Conservation (phyloP, 495 filamentous ascomycete genomes). For the Daldinia childiae region DNA sequence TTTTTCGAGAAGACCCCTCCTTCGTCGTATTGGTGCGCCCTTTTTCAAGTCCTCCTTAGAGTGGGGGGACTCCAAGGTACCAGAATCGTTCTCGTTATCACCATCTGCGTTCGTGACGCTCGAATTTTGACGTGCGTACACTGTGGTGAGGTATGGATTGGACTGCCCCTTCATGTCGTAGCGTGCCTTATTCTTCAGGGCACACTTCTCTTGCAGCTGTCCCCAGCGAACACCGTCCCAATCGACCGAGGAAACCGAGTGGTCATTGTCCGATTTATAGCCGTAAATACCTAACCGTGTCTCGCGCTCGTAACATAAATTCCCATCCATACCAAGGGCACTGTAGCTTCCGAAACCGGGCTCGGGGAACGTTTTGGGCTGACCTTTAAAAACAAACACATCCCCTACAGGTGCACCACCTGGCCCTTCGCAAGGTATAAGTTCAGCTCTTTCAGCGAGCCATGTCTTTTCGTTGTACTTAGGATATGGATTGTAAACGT, state of each 20-base stretch:
- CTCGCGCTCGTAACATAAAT: slow-evolving; percentile 92
- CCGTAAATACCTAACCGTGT: slow-evolving; percentile 88
- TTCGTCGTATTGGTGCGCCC: slow-evolving; percentile 13
- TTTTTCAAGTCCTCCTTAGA: slow-evolving; percentile 20
- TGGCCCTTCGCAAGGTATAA: slow-evolving; percentile 52
- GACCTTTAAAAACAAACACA: slow-evolving; percentile 64
- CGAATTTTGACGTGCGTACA: slow-evolving; percentile 43
- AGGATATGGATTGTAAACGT: slow-evolving; percentile 61
- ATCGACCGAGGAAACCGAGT: slow-evolving; percentile 54
- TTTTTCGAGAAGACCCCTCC: slow-evolving; percentile 18
- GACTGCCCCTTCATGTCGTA: slow-evolving; percentile 52
- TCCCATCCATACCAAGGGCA: slow-evolving; percentile 74
- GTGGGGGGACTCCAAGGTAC: not conserved
- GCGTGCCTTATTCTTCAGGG: slow-evolving; percentile 68
- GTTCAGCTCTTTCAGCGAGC: slow-evolving; percentile 38
- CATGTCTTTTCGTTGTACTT: slow-evolving; percentile 54
- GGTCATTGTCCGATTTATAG: slow-evolving; percentile 56
- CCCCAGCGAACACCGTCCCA: slow-evolving; percentile 80
- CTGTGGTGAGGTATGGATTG: slow-evolving; percentile 46
- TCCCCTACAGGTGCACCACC: slow-evolving; percentile 46
- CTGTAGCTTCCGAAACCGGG: slow-evolving; percentile 81
- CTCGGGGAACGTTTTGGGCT: slow-evolving; percentile 75
- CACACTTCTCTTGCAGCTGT: slow-evolving; percentile 70
- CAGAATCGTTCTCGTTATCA: slow-evolving; percentile 8
- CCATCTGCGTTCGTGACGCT: slow-evolving; percentile 13